Base-by-base conservation (phyloP, 2,329 filamentous ascomycete species). In the Apiospora saccharicola region DNA sequence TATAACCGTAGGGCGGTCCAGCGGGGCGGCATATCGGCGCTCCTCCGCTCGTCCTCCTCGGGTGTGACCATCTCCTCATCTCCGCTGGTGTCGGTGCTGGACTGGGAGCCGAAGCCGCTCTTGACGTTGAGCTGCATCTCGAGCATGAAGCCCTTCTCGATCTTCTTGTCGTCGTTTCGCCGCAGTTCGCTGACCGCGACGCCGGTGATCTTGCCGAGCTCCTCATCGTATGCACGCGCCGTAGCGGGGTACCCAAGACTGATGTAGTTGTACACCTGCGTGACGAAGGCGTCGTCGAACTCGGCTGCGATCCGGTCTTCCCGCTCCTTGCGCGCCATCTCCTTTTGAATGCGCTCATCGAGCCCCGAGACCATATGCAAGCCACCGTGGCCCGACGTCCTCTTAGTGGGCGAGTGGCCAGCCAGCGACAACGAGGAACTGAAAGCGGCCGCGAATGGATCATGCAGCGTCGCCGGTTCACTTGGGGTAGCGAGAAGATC, bases 231-330 rank as follows among this genome's bases (percentile, higher is more conserved):
- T 49, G 90, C 88, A 30, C 92, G 90, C 14, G 95, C 96, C 78
- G 95, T 90, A 46, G 94, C 92, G 3, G 96, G 95, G 81, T 98
- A 98, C 6, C 96, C 96, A 6, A 98, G 88, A 0, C 94, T 97
- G 22, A 98, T 87, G 82, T 98, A 98, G 82, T 98, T 98, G 87
- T 97, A 98, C 10, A 98, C 95, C 82, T 98, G 96, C 0, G 95
- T 98, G 71, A 98, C 90, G 80, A 98, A 98, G 4, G 86, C 86
- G 80, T 98, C 94, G 73, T 92, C 87, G 78, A 96, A 97, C 81
- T 98, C 95, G 70, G 83, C 82, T 4, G 83, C 79, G 73, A 91
- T 89, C 77, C 87, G 86, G 70, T 88, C 87, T 74, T 89, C 84
- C 1, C 82, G 82, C 76, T 90, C 87, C 22, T 83, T 85, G 16